Percentiles rank a stretch among this genome's conserved stretches.
phyloP scores from a whole-genome alignment of 352 stramenopile species.

The Phytophthora capsici region DNA sequence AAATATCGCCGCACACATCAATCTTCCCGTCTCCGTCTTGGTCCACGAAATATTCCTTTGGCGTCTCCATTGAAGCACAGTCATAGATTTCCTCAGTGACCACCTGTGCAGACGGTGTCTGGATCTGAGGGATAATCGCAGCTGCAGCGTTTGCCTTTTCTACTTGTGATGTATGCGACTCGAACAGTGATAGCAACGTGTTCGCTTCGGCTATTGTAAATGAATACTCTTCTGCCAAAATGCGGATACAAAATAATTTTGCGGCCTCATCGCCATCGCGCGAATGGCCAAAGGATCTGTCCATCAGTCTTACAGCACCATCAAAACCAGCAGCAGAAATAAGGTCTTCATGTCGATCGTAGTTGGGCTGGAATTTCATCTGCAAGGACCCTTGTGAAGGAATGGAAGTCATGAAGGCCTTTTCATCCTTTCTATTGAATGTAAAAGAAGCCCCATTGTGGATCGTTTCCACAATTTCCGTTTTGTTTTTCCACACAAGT shows the following conservation, averaged over 20 bases:
- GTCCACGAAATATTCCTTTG: constrained; percentile 78
- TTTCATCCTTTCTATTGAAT: constrained; percentile 72
- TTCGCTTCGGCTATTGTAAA: constrained; percentile 69
- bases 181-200: constrained; percentile 61
- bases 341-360: constrained; percentile 61
- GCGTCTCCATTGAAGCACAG: constrained; percentile 63
- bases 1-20: constrained; percentile 82
- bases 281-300: constrained; percentile 50
- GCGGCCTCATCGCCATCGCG: constrained; percentile 62
- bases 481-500: constrained; percentile 63
- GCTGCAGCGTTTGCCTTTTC: constrained; percentile 73
- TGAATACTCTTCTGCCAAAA: constrained; percentile 67
- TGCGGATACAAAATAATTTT: constrained; percentile 67
- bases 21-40: constrained; percentile 85
- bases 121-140: constrained; percentile 71
- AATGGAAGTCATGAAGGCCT: constrained; percentile 44
- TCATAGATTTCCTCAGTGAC: constrained; percentile 53
- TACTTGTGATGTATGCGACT: constrained; percentile 67
- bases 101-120: constrained; percentile 13
- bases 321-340: constrained; percentile 51
- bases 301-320: constrained; percentile 45
- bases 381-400: constrained; percentile 53
- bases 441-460: constrained; percentile 54
- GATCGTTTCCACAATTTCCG: constrained; percentile 55
- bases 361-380: constrained; percentile 69